Evolutionary conservation across 2,329 filamentous ascomycete genomes (phyloP), one percentile per base, ranked within the genome.

Genomic region (Fusarium newnesense): DNA sequence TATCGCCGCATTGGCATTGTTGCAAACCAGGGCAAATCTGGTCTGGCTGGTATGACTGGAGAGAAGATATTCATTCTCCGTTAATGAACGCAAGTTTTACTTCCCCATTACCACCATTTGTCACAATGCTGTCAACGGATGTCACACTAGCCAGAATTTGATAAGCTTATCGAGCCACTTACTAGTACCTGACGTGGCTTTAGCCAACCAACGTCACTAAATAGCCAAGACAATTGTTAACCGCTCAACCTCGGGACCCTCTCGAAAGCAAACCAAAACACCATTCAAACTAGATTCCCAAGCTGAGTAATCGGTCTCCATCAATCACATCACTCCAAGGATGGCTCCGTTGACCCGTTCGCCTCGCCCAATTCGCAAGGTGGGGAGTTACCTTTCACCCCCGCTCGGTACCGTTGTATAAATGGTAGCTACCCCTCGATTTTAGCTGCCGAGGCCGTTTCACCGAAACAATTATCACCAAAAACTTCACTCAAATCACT

Each of bases 311-410:
- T 69, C 52, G 18, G 8, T 9, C 8, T 67, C 62, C 46, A 53
- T 70, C 52, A 42, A 69, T 65, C 46, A 69, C 36, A 42, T 34
- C 36, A 36, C 44, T 32, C 43, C 24, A 28, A 50, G 36, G 9
- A 42, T 62, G 52, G 64, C 56, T 70, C 67, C 66, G 34, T 70
- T 69, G 40, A 65, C 44, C 67, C 67, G 66, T 56, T 37, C 30
- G 42, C 32, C 44, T 69, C 54, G 4, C 39, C n/a, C 24, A 54
- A 40, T 32, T 30, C 28, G 50, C 40, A 64, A 32, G 64, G 67
- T 69, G 67, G 65, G 66, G 64, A 66, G 57, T 50, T 69, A 28
- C 18, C 34, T 53, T 9, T 49, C 46, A 32, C 59, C 67, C 65
- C 67, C 52, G 24, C 52, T 60, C 46, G 30, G 24, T 52, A 54